phyloP scores from a whole-genome alignment of 1,284 basidiomycete species.

The Fomitopsis palustris region DNA sequence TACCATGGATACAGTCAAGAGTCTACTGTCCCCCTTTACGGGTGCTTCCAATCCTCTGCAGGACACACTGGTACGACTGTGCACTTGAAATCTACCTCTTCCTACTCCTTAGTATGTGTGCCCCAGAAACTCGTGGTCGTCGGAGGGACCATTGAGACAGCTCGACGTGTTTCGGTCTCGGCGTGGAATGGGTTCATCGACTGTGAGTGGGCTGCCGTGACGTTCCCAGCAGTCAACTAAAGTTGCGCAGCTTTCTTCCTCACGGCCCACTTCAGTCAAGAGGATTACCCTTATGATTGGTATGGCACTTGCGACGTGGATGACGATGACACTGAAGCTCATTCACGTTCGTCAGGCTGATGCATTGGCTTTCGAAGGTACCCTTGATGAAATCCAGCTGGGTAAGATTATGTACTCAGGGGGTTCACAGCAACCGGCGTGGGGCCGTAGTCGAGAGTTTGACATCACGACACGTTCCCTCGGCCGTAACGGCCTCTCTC shows the following conservation, averaged over 20 bases:
- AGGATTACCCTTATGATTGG: slow-evolving; percentile 85
- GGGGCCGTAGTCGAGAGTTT: slow-evolving; percentile 80
- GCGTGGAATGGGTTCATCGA: slow-evolving; percentile 86
- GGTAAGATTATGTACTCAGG: slow-evolving; percentile 7
- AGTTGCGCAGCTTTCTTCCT: slow-evolving; percentile 69
- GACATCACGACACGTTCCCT: slow-evolving; percentile 79
- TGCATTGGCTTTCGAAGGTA: slow-evolving; percentile 84
- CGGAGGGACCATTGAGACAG: slow-evolving; percentile 31
- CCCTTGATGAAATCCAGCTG: slow-evolving; percentile 7
- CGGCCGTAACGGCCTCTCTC: slow-evolving; percentile 55
- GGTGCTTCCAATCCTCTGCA: slow-evolving; percentile 24
- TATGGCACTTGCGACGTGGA: slow-evolving; percentile 27
- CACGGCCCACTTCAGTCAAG: slow-evolving; percentile 81
- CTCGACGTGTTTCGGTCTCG: slow-evolving; percentile 51
- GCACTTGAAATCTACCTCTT: not conserved
- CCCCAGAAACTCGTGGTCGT: slow-evolving; percentile 31
- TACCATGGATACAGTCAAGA: slow-evolving; percentile 28
- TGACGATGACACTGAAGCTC: slow-evolving; percentile 6
- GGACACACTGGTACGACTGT: slow-evolving; percentile 26
- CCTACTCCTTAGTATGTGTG: not conserved
- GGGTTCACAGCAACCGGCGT: slow-evolving; percentile 63
- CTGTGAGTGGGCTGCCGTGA: slow-evolving; percentile 44
- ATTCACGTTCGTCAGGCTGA: slow-evolving; percentile 48
- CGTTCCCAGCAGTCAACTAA: slow-evolving; percentile 5
- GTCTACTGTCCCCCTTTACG: slow-evolving; percentile 26